phyloP scores from a whole-genome alignment of 139 green algal genomes.

The Nannochloris sp. region DNA sequence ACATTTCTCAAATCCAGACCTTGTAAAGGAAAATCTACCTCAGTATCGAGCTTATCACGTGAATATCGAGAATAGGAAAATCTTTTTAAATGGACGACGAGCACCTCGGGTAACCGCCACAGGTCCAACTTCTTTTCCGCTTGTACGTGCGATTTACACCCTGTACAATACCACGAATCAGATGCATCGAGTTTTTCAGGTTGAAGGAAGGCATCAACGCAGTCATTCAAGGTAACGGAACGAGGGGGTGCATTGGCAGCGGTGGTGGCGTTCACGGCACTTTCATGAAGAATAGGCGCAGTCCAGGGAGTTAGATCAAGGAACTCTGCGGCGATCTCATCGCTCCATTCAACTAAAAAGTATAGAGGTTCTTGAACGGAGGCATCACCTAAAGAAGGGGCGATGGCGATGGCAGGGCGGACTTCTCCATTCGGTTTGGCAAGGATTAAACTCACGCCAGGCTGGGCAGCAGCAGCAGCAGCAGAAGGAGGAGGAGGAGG shows the following conservation, averaged over 20 bases:
- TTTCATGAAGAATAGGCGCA: background rate
- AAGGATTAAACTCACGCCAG: too few species aligned
- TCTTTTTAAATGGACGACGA: conserved; percentile 95
- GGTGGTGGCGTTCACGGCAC: background rate
- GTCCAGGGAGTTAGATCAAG: background rate
- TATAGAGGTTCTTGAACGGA: background rate
- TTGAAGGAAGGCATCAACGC: conserved; percentile 56
- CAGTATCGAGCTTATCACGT: conserved; percentile 82
- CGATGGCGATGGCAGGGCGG: too few species aligned
- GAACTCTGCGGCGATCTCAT: background rate
- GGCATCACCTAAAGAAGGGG: too few species aligned
- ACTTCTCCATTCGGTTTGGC: too few species aligned
- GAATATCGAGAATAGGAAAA: conserved; percentile 73
- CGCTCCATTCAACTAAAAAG: background rate
- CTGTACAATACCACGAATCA: conserved; percentile 77
- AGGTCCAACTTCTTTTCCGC: conserved; percentile 90
- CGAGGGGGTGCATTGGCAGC: background rate
- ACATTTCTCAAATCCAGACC: conserved; percentile 64
- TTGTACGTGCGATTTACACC: conserved; percentile 75
- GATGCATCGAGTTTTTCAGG: conserved; percentile 69
- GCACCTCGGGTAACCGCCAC: conserved; percentile 80
- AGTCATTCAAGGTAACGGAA: conserved; percentile 6
- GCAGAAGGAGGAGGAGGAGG: too few species aligned
- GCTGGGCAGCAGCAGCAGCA: too few species aligned
- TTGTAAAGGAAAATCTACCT: conserved; percentile 60